These are phyloP conservation scores for Ophiostoma quercus DNA, from an alignment of 2,329 filamentous ascomycete species.

Conservation along the genomic window DNA sequence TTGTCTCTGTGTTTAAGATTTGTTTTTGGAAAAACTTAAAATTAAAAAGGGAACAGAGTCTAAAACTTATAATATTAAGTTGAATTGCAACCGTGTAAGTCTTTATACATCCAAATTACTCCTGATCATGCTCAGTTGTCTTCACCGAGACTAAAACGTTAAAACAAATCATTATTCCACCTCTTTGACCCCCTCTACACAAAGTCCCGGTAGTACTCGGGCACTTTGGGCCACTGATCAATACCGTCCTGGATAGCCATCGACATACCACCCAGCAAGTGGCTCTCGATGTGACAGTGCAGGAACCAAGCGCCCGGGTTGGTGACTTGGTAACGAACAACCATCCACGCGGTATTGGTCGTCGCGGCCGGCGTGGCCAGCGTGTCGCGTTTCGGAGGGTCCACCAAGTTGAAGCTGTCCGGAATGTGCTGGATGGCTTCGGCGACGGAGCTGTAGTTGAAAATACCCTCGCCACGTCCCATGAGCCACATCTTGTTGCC, in stretches of 20 bases:
- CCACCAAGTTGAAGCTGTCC: slow-evolving; percentile 51
- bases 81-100: too few species aligned
- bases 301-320: slow-evolving; percentile 52
- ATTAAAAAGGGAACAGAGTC: too few species aligned
- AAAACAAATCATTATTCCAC: too few species aligned
- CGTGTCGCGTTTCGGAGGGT: slow-evolving; percentile 50
- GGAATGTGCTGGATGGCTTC: slow-evolving; percentile 47
- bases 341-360: slow-evolving; percentile 42
- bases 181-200: not conserved
- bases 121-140: too few species aligned
- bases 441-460: slow-evolving; percentile 48
- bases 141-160: too few species aligned
- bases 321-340: slow-evolving; percentile 47
- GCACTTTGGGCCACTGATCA: slow-evolving; percentile 41
- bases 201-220: slow-evolving; percentile 26
- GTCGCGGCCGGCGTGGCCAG: slow-evolving; percentile 38
- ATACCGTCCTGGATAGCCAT: slow-evolving; percentile 47
- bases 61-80: too few species aligned
- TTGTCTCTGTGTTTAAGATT: too few species aligned
- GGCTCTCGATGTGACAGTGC: slow-evolving; percentile 53
- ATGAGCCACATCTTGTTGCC: slow-evolving; percentile 55
- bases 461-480: slow-evolving; percentile 47
- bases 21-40: too few species aligned
- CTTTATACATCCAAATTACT: too few species aligned
- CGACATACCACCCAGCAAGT: slow-evolving; percentile 51